phyloP scores from a whole-genome alignment of 306 rosid species.

The Cucurbita moschata region DNA sequence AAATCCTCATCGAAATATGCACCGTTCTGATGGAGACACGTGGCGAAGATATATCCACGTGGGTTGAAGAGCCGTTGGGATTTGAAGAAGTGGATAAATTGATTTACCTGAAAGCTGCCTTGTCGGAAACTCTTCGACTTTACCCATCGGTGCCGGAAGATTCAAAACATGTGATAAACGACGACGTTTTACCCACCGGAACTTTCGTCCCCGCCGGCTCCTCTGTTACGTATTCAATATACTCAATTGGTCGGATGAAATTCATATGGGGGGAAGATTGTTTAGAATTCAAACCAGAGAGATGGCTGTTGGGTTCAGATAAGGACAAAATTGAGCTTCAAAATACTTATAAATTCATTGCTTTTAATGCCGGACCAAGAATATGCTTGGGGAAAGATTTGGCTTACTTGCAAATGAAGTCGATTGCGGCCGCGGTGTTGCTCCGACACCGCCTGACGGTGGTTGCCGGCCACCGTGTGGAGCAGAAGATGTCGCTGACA shows the following conservation, averaged over 20 bases:
- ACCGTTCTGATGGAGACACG: constrained; percentile 56
- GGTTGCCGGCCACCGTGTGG: constrained; percentile 52
- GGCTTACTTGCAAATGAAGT: constrained; percentile 88
- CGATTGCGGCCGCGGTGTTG: constrained; percentile 60
- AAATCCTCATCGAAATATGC: constrained; percentile 47
- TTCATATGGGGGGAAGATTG: constrained; percentile 87
- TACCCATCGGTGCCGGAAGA: constrained; percentile 91
- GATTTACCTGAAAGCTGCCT: constrained; percentile 55
- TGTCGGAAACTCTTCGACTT: constrained; percentile 66
- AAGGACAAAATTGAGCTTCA: constrained; percentile 35
- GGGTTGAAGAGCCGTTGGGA: constrained; percentile 50
- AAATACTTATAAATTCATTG: constrained; percentile 49
- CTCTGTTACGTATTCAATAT: constrained; percentile 48
- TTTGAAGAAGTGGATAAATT: constrained; percentile 75
- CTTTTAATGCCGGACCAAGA: constrained; percentile 82
- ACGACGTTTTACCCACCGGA: constrained; percentile 61
- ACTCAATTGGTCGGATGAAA: constrained; percentile 67
- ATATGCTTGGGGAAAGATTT: constrained; percentile 78
- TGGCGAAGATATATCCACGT: constrained; percentile 26
- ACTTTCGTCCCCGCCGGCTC: constrained; percentile 63
- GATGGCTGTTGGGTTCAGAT: constrained; percentile 50
- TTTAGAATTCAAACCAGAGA: constrained; percentile 67
- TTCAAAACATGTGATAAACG: constrained; percentile 50
- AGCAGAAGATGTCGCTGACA: constrained; percentile 89
- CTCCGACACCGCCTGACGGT: constrained; percentile 52